Conservation (phyloP, 768 basidiomycete genomes). For the Lactarius evosmus region DNA sequence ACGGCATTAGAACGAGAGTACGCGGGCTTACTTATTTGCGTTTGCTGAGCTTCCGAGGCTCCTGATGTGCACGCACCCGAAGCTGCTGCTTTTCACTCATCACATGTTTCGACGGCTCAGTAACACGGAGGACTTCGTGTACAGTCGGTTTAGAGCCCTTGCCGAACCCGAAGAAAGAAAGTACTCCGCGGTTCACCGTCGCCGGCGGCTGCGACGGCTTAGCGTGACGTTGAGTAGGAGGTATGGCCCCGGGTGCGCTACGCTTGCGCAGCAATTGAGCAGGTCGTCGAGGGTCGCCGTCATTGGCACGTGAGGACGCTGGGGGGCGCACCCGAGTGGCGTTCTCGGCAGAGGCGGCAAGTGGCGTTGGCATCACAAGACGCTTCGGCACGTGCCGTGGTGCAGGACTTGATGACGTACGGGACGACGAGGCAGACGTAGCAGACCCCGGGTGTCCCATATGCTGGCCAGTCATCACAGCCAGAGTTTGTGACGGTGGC, state of each 20-base stretch:
- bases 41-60: slow-evolving; percentile 21
- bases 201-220: slow-evolving; percentile 15
- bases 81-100: slow-evolving; percentile 1
- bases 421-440: slow-evolving; percentile 16
- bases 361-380: slow-evolving; percentile 71
- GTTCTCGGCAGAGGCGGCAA: slow-evolving; percentile 32
- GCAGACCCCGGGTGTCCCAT: slow-evolving; percentile 10
- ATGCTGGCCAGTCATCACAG: slow-evolving; percentile 10
- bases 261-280: slow-evolving; percentile 33
- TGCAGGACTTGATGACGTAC: slow-evolving; percentile 20
- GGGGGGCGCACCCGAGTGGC: background rate
- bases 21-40: slow-evolving; percentile 9
- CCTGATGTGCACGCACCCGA: background rate
- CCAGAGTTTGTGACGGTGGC: slow-evolving; percentile 22
- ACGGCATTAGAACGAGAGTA: background rate
- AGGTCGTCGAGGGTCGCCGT: slow-evolving; percentile 29
- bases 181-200: slow-evolving; percentile 19
- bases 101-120: slow-evolving; percentile 7
- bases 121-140: slow-evolving; percentile 20
- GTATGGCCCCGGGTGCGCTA: slow-evolving; percentile 12
- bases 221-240: slow-evolving; percentile 3
- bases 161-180: slow-evolving; percentile 27
- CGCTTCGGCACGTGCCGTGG: slow-evolving; percentile 53
- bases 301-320: background rate
- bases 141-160: slow-evolving; percentile 23